phyloP scores from a whole-genome alignment of 192 early-diverging fungal species.

The Linnemannia exigua region DNA sequence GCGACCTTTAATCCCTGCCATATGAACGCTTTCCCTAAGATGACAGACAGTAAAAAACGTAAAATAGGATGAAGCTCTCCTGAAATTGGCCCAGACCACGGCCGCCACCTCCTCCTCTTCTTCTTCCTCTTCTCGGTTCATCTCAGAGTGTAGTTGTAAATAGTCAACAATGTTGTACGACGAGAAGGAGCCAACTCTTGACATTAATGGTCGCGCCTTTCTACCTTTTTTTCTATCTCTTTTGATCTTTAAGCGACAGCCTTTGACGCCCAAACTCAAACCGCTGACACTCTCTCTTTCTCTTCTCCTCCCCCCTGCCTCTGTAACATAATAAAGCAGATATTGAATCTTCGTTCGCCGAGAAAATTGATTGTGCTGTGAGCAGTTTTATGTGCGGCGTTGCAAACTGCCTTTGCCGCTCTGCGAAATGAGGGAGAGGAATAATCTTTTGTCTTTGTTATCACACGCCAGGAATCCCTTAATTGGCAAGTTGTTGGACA shows the following conservation, averaged over 20 bases:
- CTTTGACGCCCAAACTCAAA: conserved; percentile 1
- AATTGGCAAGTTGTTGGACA: not conserved
- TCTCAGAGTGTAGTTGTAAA: not conserved
- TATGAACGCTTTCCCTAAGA: too few relatives aligned
- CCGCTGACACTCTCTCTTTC: not conserved
- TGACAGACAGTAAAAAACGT: too few relatives aligned
- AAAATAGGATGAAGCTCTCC: too few relatives aligned
- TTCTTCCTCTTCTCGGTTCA: not conserved
- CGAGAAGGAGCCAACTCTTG: too few relatives aligned
- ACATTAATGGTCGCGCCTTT: too few relatives aligned
- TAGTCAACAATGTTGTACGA: not conserved
- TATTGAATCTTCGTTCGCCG: not conserved
- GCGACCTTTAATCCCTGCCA: too few relatives aligned
- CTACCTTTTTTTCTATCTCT: not conserved
- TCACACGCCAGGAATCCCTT: not conserved
- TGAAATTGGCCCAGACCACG: too few relatives aligned
- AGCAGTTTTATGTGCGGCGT: not conserved
- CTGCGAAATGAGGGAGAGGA: not conserved
- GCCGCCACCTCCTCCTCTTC: too few relatives aligned
- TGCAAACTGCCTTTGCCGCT: not conserved
- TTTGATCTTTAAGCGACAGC: not conserved
- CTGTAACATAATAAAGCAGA: not conserved
- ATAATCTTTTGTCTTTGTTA: too few relatives aligned
- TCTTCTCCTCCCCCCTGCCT: too few relatives aligned
- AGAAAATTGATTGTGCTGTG: not conserved